Evolutionary conservation across 495 filamentous ascomycete genomes (phyloP).

Genomic region (Wilcoxina mikolae): DNA sequence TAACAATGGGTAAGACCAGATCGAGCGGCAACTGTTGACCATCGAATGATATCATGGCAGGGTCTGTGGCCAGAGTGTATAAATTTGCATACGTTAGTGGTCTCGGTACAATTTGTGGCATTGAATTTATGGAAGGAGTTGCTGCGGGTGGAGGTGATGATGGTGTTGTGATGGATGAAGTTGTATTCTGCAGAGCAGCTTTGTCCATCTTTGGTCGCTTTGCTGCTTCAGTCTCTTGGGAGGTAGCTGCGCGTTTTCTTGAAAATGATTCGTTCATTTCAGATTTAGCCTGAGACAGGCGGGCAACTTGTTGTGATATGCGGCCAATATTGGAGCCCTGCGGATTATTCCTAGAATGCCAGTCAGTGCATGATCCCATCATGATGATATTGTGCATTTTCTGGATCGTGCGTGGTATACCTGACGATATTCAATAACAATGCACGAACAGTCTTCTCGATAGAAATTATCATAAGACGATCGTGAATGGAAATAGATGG

Average conservation of each 20-base stretch:
- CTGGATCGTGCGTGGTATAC: constrained; percentile 8
- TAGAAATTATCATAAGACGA: constrained; percentile 72
- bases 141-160: constrained; percentile 34
- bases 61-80: constrained; percentile 67
- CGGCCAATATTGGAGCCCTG: constrained; percentile 35
- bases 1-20: constrained; percentile 59
- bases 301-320: constrained; percentile 70
- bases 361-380: not conserved
- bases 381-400: not conserved
- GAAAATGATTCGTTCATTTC: constrained; percentile 64
- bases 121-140: constrained; percentile 22
- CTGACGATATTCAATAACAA: constrained; percentile 56
- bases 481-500: constrained; percentile 61
- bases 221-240: constrained; percentile 45
- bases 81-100: constrained; percentile 62
- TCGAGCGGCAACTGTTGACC: constrained; percentile 60
- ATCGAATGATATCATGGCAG: constrained; percentile 60
- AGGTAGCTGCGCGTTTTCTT: constrained; percentile 56
- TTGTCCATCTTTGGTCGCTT: constrained; percentile 56
- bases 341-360: constrained; percentile 13
- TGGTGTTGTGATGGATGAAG: constrained; percentile 35
- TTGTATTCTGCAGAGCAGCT: not conserved
- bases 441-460: constrained; percentile 79
- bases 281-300: constrained; percentile 53
- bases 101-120: constrained; percentile 50